These are phyloP conservation scores for Chlorella sorokiniana DNA, from an alignment of 139 green algal species.

Conservation along the genomic window DNA sequence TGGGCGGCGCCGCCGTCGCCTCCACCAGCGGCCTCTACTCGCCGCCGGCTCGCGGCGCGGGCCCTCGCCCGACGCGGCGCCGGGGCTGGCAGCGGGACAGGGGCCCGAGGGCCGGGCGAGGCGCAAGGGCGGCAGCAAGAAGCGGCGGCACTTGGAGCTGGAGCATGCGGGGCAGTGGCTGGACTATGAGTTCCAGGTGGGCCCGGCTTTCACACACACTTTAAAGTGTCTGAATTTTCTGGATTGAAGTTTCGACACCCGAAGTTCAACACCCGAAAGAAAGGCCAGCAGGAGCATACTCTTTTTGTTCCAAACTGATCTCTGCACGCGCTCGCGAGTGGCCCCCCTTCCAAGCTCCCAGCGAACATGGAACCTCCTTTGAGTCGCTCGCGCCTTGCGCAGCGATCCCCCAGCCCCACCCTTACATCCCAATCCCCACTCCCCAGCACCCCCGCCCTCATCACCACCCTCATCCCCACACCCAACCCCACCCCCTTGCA, in stretches of 20 bases:
- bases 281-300: too few species aligned
- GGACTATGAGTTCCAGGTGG: constrained; percentile 11
- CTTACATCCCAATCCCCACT: neutral
- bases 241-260: too few species aligned
- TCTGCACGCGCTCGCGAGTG: too few species aligned
- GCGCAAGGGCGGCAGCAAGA: neutral
- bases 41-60: neutral
- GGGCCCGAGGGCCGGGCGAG: neutral
- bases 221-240: too few species aligned
- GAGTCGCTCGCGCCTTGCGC: too few species aligned
- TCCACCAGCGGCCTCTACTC: neutral
- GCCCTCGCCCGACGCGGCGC: neutral
- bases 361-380: too few species aligned
- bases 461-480: neutral
- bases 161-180: neutral
- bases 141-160: constrained; percentile 8
- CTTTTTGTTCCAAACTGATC: too few species aligned
- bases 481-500: neutral
- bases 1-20: neutral
- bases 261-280: too few species aligned
- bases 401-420: too few species aligned
- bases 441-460: neutral
- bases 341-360: neutral
- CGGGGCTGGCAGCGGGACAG: neutral
- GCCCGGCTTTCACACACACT: neutral